phyloP scores from a whole-genome alignment of 2,329 filamentous ascomycete genomes.

The Verticillium tricorpus region DNA sequence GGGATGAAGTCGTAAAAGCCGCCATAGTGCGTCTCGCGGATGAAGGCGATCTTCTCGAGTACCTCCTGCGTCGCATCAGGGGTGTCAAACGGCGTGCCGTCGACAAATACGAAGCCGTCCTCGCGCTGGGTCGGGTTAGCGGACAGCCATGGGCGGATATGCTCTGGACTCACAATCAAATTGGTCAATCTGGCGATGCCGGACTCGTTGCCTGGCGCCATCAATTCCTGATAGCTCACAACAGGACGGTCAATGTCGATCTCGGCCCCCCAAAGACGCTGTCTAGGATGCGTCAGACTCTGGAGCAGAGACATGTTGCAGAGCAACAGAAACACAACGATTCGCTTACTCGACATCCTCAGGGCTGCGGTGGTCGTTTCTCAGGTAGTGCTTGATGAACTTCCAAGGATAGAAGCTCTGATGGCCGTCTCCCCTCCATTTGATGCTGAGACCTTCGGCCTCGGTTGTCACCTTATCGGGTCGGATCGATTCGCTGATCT shows the following conservation, averaged over 20 bases:
- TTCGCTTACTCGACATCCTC: slow-evolving; percentile 27
- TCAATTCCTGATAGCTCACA: slow-evolving; percentile 57
- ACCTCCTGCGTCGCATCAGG: slow-evolving; percentile 71
- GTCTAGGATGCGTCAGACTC: slow-evolving; percentile 9
- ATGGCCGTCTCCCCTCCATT: slow-evolving; percentile 60
- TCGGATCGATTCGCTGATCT: slow-evolving; percentile 27
- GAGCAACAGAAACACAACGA: not conserved
- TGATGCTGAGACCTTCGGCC: slow-evolving; percentile 24
- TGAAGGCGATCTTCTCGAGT: slow-evolving; percentile 77
- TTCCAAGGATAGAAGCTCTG: slow-evolving; percentile 61
- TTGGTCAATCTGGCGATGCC: slow-evolving; percentile 59
- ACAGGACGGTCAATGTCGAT: slow-evolving; percentile 47
- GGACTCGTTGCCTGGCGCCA: slow-evolving; percentile 41
- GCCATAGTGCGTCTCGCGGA: slow-evolving; percentile 89
- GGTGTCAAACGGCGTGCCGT: slow-evolving; percentile 57
- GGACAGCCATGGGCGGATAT: not conserved
- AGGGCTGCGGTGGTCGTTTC: slow-evolving; percentile 22
- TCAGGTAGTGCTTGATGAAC: slow-evolving; percentile 51
- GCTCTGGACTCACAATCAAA: slow-evolving; percentile 49
- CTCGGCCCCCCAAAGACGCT: slow-evolving; percentile 23
- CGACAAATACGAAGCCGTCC: slow-evolving; percentile 75
- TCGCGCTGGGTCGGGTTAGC: slow-evolving; percentile 42
- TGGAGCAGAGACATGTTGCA: not conserved
- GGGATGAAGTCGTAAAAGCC: slow-evolving; percentile 77
- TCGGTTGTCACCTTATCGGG: slow-evolving; percentile 21